Base-by-base conservation (phyloP, 2,329 filamentous ascomycete genomes). In the Aspergillus carbonarius region DNA sequence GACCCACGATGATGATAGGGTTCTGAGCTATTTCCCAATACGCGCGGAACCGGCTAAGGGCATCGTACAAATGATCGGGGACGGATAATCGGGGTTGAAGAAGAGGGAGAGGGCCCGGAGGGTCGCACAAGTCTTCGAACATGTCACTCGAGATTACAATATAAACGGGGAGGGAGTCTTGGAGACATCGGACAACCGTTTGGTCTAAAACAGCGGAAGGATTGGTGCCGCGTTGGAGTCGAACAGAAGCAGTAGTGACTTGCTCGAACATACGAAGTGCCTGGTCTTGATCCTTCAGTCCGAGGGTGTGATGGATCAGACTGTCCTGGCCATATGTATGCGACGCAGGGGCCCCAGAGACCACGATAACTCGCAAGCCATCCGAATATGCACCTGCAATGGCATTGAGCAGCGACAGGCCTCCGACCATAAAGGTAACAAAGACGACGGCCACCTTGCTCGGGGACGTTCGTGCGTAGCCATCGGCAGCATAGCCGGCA, bases 91-190 rank as follows among this genome's bases (percentile, higher is more conserved):
- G 23, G 23, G 23, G 23, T 5, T 5, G 23, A 3, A 5, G 23
- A 42, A 34, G 5, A n/a, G 10, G 20, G 27, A 54, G 35, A 12
- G 37, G 25, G 1, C 32, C n/a, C 3, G 53, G 54, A 10, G 34
- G 13, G n/a, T 42, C 25, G 15, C 44, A 58, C 3, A 50, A 6
- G 18, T 15, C 17, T n/a, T 54, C n/a, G 1, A 51, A 44, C 13
- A 63, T 18, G 23, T 60, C 54, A 2, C 6, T 20, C 3, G 60
- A 55, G 6, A 63, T 53, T 23, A 59, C 60, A 17, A 63, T 54
- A 23, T 60, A 60, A 4, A 59, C 60, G 0, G 60, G 60, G 13
- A 39, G 46, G 1, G 58, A 60, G 5, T 55, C 34, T 1, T 40
- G n/a, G 12, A 60, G 27, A 37, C 60, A 63, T 15, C 35, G 5